Conservation (phyloP, 1,284 basidiomycete genomes). For the Peniophora sp. region DNA sequence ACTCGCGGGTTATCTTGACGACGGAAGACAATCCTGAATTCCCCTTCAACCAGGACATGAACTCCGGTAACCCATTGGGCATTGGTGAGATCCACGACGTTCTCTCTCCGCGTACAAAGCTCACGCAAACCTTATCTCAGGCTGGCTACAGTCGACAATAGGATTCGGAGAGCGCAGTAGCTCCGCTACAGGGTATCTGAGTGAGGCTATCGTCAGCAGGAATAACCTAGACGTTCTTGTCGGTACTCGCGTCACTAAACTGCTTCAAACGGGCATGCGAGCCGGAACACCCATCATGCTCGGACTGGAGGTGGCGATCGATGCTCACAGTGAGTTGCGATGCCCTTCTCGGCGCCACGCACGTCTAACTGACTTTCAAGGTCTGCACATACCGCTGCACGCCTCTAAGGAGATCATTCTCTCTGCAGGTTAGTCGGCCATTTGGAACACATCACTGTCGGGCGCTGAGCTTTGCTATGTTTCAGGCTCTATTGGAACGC, state of each 20-base stretch:
- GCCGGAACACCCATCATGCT: conserved; percentile 2
- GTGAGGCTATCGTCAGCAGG: conserved; percentile 11
- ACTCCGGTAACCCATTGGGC: conserved; percentile 22
- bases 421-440: conserved; percentile 7
- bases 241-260: conserved; percentile 19
- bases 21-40: conserved; percentile 15
- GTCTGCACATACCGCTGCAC: neutral
- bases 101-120: neutral
- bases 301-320: conserved; percentile 3
- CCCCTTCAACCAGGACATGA: conserved; percentile 24
- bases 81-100: conserved; percentile 14
- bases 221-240: conserved; percentile 26
- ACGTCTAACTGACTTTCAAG: neutral
- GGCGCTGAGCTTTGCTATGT: no score
- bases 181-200: conserved; percentile 24
- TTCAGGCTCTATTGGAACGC: conserved; percentile 9
- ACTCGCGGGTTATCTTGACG: conserved; percentile 8
- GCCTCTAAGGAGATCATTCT: conserved; percentile 10
- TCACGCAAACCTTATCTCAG: neutral
- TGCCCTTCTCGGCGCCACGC: neutral
- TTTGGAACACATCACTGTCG: no score
- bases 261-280: conserved; percentile 2
- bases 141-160: conserved; percentile 15
- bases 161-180: conserved; percentile 21
- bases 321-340: neutral